Percentiles rank a stretch among this genome's conserved stretches.
Conservation (phyloP, 768 basidiomycete species). For the Nidularia sp. region DNA sequence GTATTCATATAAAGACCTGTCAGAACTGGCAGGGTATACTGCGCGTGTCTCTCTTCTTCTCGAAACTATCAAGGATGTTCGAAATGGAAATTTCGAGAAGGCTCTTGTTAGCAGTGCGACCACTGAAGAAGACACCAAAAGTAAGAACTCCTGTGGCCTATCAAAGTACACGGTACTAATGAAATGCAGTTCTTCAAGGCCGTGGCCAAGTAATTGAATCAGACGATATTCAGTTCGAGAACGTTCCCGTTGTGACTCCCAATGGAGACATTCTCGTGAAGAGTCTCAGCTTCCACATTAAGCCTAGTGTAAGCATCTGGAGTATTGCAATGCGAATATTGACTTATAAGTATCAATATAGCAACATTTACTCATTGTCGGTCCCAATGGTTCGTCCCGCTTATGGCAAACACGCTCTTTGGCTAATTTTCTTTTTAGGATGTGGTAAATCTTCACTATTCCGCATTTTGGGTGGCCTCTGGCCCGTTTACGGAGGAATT, state of each 20-base stretch:
- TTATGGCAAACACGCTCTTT: neutral
- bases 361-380: constrained; percentile 92
- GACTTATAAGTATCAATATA: constrained; percentile 19
- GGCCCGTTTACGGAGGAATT: constrained; percentile 80
- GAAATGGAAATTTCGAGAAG: constrained; percentile 84
- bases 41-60: constrained; percentile 84
- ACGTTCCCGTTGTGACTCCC: constrained; percentile 93
- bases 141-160: constrained; percentile 35
- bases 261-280: constrained; percentile 90
- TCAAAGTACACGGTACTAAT: neutral
- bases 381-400: constrained; percentile 71
- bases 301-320: constrained; percentile 61
- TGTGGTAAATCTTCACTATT: constrained; percentile 91
- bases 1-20: constrained; percentile 96
- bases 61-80: constrained; percentile 87
- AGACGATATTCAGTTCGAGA: constrained; percentile 87
- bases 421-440: constrained; percentile 31
- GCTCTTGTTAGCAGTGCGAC: constrained; percentile 73
- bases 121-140: constrained; percentile 68
- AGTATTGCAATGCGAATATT: constrained; percentile 6
- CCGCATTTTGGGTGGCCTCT: constrained; percentile 94
- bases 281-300: constrained; percentile 83
- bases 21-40: constrained; percentile 95
- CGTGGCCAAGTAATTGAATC: constrained; percentile 79
- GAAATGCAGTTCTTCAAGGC: constrained; percentile 68